Percentiles rank a stretch among this genome's conserved stretches.
These are phyloP conservation scores for Gentiana macrophylla DNA, from an alignment of 257 asterid species.

Conservation along the genomic window DNA sequence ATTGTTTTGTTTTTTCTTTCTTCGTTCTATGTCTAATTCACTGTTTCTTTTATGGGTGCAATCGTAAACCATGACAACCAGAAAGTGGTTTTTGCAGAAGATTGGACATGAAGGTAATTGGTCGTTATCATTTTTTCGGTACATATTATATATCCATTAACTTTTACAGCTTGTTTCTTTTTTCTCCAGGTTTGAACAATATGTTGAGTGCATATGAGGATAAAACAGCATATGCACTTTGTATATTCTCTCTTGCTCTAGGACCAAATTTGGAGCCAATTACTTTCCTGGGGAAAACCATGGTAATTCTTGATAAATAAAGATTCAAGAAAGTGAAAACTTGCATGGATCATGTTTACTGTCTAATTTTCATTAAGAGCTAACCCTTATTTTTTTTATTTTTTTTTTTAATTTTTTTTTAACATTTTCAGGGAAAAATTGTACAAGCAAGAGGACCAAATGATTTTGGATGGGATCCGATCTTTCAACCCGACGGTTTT, in stretches of 20 bases:
- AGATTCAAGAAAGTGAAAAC: too few species aligned
- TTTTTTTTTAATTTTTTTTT: background rate
- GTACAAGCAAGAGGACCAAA: conserved; percentile 84
- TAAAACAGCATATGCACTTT: conserved; percentile 91
- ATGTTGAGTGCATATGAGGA: conserved; percentile 87
- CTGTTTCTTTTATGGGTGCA: conserved; percentile 9
- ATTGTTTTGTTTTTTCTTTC: background rate
- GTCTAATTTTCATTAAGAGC: conserved; percentile 7
- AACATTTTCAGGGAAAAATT: conserved; percentile 68
- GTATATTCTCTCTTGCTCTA: conserved; percentile 80
- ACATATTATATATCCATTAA: background rate
- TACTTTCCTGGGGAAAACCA: conserved; percentile 74
- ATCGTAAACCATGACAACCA: conserved; percentile 28
- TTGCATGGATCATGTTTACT: background rate
- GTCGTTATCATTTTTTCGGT: background rate
- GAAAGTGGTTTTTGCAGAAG: conserved; percentile 96
- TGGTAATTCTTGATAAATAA: conserved; percentile 26
- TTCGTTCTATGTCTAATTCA: conserved; percentile 8
- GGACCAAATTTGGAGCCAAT: conserved; percentile 80
- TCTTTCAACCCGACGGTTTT: conserved; percentile 87
- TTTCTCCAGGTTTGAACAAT: conserved; percentile 68
- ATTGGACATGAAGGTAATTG: conserved; percentile 77
- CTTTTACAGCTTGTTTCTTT: background rate
- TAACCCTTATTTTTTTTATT: too few species aligned
- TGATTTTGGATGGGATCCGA: conserved; percentile 98